Percentiles rank a stretch among this genome's conserved stretches.
phyloP scores from a whole-genome alignment of 129 eudicot species.

The Chrysanthemum lavandulifolium region DNA sequence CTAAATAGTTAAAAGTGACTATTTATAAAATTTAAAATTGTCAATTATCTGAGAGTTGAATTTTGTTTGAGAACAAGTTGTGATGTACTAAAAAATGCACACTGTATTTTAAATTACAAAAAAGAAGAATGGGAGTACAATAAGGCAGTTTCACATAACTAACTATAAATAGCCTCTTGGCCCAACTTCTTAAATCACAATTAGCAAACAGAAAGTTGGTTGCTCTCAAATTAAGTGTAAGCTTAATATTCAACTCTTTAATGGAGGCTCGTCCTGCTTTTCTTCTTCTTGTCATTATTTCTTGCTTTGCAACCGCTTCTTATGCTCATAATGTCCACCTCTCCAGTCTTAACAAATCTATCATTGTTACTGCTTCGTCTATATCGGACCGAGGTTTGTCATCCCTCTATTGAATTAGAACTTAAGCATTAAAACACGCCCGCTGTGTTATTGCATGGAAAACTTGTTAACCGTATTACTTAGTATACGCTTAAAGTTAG shows the following conservation, averaged over 20 bases:
- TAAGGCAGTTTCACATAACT: not conserved
- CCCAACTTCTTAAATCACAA: conserved; percentile 17
- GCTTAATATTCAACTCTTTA: conserved; percentile 25
- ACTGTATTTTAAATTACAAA: not conserved
- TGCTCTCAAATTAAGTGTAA: conserved; percentile 2
- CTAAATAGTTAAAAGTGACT: too few relatives aligned
- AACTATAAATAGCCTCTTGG: conserved; percentile 24
- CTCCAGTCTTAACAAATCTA: conserved; percentile 46
- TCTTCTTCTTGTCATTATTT: conserved; percentile 20
- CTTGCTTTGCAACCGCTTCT: conserved; percentile 33
- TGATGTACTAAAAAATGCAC: too few relatives aligned
- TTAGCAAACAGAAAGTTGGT: not conserved
- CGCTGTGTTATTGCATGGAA: not conserved
- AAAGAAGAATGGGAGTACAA: not conserved
- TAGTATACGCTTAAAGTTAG: too few relatives aligned
- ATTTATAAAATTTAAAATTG: too few relatives aligned
- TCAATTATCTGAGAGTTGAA: too few relatives aligned
- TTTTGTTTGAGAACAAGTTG: too few relatives aligned
- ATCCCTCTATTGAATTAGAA: not conserved
- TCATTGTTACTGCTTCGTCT: conserved; percentile 36
- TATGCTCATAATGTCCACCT: conserved; percentile 49
- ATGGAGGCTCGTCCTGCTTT: conserved; percentile 31
- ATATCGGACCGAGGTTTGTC: conserved; percentile 27
- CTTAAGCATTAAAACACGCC: too few relatives aligned
- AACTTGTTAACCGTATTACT: too few relatives aligned